Evolutionary conservation across 129 eudicot species (phyloP), one percentile per base, ranked within the genome.

Genomic region (Solidago caesia): DNA sequence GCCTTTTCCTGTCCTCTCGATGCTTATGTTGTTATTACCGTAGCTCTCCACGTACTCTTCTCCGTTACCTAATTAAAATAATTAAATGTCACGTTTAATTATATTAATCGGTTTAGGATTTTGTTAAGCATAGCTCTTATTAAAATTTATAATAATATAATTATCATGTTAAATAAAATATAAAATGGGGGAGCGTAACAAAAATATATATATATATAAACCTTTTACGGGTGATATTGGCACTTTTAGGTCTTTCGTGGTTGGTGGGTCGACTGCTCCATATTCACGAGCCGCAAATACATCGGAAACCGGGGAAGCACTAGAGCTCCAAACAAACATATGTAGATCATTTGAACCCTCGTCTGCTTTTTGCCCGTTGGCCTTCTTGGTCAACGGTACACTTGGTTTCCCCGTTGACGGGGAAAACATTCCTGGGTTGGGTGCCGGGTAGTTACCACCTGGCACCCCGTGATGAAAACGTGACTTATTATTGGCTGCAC

Each of bases 271-370:
- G 21, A 75, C 61, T 2, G 79, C 90, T 68, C 86, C 89, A 75
- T 93, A 85, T 60, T 93, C 96, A 77, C 83, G 92, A 55, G 88
- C 89, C 44, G 88, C 94, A 59, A 93, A 93, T 47, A 90, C 98
- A 71, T 93, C 98, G 1, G 97, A 93, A 39, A 93, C 97, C 0
- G 98, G 97, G 41, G 98, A 93, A 49, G 89, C 87, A 82, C 96
- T 93, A 7, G 98, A 90, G 70, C 97, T 93, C 98, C 98, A 93
- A 12, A 93, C 98, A 76, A 93, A 93, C 98, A 93, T 93, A 53
- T 90, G 98, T 56, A 93, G 83, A 82, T 93, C 98, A 46, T 86
- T 93, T 0, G 77, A 81, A 72, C 94, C 89, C 65, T 85, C 96
- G 2, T 85, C 89, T 2, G 68, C 12, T 57, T 87, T 80, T 46